Base-by-base conservation (phyloP, 176 grass and related monocot genomes). In the Avena sativa region DNA sequence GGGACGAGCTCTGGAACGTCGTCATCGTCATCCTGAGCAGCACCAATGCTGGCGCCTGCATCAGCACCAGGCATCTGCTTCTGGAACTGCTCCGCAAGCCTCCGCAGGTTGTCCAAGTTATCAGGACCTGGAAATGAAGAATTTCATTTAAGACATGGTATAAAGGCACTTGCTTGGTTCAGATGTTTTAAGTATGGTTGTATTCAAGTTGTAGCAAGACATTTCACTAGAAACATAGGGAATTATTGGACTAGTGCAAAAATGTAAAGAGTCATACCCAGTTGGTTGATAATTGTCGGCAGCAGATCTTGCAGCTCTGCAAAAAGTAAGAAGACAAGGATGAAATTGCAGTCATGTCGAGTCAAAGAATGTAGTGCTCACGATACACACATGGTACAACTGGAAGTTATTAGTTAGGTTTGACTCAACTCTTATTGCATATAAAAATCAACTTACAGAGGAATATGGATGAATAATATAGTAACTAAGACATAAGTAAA, bases 251-350 rank as follows among this genome's bases (percentile, higher is more conserved):
- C 56, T 21, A 28, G 78, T 1, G 30, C 11, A 15, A 86, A 0
- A 43, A 64, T 34, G 43, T 28, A 40, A 63, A 43, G 50, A 46
- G 16, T 8, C 78, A 21, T 94, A 96, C 94, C 92, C 14, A 96
- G 70, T 49, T 96, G 94, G 81, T 92, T 93, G 83, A 96, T 94
- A 49, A 96, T 92, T 34, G 87, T 84, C n/a, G 94, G 94, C 66
- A 94, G 87, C 30, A 96, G 14, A 70, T 96, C 94, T 87, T 96
- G 87, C 12, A 96, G 85, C 63, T 91, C 94, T 96, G 92, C 79
- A 52, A 87, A 72, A 44, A 44, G 89, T 81, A 52, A 87, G 66
- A 52, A 59, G 20, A 71, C 55, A 86, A 85, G 82, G 47, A 4
- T 9, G 58, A 52, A 51, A 74, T 47, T 47, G 44, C 44, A 47